These are phyloP conservation scores for Huntiella decipiens DNA, from an alignment of 2,329 filamentous ascomycete species.

Conservation along the genomic window DNA sequence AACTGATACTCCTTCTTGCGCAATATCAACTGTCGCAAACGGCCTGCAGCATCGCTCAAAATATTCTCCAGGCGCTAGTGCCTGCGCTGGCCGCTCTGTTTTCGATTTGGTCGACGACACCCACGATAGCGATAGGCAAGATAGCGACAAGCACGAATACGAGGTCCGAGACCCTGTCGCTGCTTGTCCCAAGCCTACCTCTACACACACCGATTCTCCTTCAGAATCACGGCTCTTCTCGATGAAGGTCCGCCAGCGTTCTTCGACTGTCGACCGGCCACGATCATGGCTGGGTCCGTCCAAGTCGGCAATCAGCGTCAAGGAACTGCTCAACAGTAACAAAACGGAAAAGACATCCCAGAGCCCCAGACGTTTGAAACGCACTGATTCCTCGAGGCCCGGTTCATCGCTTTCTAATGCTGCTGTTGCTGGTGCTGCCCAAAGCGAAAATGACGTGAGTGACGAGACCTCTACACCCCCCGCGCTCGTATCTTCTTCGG, in stretches of 20 bases:
- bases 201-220: conserved; percentile 1
- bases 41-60: too few species aligned
- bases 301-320: conserved; percentile 22
- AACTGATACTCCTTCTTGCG: too few species aligned
- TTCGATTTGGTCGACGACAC: not conserved
- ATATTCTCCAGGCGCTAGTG: not conserved
- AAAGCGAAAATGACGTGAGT: not conserved
- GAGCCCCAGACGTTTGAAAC: conserved; percentile 4
- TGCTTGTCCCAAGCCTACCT: conserved; percentile 3
- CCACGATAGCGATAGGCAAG: not conserved
- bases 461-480: not conserved
- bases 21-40: too few species aligned
- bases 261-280: conserved; percentile 30
- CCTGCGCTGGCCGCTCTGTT: not conserved
- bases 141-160: not conserved
- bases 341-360: not conserved
- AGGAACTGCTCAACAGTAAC: conserved; percentile 14
- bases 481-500: not conserved
- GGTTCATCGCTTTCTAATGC: not conserved
- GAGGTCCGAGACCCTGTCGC: not conserved
- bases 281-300: conserved; percentile 33
- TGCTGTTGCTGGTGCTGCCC: not conserved
- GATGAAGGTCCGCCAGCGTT: conserved; percentile 21
- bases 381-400: not conserved
- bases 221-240: conserved; percentile 11